Evolutionary conservation across 257 asterid species (phyloP).

Genomic region (Nicotiana knightiana): DNA sequence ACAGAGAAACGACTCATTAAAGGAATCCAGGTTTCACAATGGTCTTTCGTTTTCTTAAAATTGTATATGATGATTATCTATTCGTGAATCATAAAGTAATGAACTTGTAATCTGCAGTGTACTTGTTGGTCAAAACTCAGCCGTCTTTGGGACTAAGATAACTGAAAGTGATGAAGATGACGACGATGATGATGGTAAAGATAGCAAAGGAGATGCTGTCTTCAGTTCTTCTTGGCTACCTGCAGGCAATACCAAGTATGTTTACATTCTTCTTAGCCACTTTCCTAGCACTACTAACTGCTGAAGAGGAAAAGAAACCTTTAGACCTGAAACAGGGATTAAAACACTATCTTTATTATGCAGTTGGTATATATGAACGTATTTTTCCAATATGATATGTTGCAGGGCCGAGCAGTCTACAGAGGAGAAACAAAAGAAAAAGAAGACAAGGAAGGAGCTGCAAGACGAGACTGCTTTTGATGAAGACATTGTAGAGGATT

Average conservation of each 20-base stretch:
- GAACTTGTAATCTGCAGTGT: constrained; percentile 33
- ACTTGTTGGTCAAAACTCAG: constrained; percentile 54
- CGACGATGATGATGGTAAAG: constrained; percentile 30
- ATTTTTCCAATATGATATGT: background rate
- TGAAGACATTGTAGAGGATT: constrained; percentile 77
- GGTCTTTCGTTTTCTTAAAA: background rate
- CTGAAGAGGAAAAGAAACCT: background rate
- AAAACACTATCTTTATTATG: background rate
- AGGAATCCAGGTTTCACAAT: constrained; percentile 56
- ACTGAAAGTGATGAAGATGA: constrained; percentile 47
- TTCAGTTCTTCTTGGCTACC: constrained; percentile 44
- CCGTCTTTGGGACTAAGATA: constrained; percentile 38
- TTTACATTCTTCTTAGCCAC: constrained; percentile 15
- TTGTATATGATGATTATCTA: background rate
- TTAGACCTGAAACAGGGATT: background rate
- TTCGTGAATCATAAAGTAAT: background rate
- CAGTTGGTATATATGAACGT: background rate
- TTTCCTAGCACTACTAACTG: background rate
- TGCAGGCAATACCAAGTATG: constrained; percentile 44
- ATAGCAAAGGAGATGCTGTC: constrained; percentile 28
- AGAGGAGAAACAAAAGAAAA: constrained; percentile 34
- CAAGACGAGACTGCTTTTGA: constrained; percentile 32
- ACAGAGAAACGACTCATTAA: constrained; percentile 60
- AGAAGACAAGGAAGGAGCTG: constrained; percentile 24
- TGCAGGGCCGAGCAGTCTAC: constrained; percentile 34